Evolutionary conservation across 345 rosid species (phyloP).

Genomic region (Garcia nutans): DNA sequence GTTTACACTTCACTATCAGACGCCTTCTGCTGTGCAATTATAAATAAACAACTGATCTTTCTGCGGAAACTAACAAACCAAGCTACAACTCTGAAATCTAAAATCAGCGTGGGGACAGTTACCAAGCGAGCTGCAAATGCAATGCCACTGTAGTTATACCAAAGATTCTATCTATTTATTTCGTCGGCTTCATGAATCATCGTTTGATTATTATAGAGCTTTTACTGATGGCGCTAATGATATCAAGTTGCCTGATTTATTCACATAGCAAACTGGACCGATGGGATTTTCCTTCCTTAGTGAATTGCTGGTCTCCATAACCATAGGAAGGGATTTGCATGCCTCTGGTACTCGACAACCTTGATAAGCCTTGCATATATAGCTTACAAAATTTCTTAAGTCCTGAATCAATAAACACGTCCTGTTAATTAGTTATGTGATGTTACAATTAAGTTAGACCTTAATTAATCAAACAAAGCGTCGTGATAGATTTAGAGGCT

Average conservation of each 20-base stretch:
- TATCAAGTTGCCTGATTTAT: conserved; percentile 13
- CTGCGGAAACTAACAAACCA: neutral
- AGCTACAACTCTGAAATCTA: neutral
- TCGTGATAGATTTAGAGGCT: neutral
- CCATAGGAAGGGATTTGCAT: conserved; percentile 29
- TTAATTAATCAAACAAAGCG: no score
- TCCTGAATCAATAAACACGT: conserved; percentile 32
- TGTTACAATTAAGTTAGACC: no score
- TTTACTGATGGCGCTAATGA: neutral
- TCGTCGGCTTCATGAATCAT: neutral
- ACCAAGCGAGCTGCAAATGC: no score
- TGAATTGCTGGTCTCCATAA: neutral
- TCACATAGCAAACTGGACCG: conserved; percentile 25
- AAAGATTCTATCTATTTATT: neutral
- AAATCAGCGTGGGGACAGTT: neutral
- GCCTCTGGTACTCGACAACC: conserved; percentile 51
- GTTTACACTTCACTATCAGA: neutral
- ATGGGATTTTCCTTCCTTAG: neutral
- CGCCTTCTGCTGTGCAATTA: neutral
- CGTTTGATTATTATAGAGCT: neutral
- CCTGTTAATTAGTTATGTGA: no score
- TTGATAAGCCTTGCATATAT: conserved; percentile 58
- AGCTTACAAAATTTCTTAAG: conserved; percentile 42
- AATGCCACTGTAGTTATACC: neutral
- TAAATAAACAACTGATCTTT: neutral